Base-by-base conservation (phyloP, 176 grass and related monocot genomes). In the Eragrostis curvula region DNA sequence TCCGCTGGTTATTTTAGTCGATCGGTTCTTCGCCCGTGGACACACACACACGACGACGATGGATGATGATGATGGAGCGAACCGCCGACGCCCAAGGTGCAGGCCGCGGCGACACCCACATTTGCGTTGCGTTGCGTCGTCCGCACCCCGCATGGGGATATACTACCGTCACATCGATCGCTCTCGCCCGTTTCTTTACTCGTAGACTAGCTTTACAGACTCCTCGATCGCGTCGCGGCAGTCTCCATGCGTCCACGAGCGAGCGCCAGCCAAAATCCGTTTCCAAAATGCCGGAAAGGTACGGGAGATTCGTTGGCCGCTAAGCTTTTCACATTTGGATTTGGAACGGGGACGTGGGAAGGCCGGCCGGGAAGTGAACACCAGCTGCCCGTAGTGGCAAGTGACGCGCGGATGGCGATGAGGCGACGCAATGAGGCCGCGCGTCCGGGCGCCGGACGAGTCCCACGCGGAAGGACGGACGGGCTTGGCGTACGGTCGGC, bases 381-480 rank as follows among this genome's bases (percentile, higher is more conserved):
- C 32, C 32, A 39, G 39, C 3, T 36, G 32, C 32, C 32, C 32
- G 2, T 9, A 9, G 44, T 2, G 9, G 51, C 0, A 2, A 7
- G 28, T 62, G 83, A 71, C 74, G 66, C 42, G 24, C 15, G 74
- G 52, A 14, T 65, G 81, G 45, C 70, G 46, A 53, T 28, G 53
- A 8, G 20, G 27, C 43, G 27, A 63, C 80, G 80, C 61, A 28
- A 43, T 8, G 7, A 11, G 44, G 44, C 44, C 45, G 42, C 45
- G 9, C 32, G 32, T 36, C 32, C 32, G 32, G 32, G 32, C 32
- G 32, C 32, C 32, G 32, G 32, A 36, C 32, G 32, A 4, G 32
- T 36, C 32, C 32, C 32, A 36, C 32, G 32, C 32, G 32, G 32
- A 36, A n/a, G n/a, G n/a, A n/a, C n/a, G n/a, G n/a, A n/a, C n/a